phyloP scores from a whole-genome alignment of 768 basidiomycete species.

The Fomitopsis serialis region DNA sequence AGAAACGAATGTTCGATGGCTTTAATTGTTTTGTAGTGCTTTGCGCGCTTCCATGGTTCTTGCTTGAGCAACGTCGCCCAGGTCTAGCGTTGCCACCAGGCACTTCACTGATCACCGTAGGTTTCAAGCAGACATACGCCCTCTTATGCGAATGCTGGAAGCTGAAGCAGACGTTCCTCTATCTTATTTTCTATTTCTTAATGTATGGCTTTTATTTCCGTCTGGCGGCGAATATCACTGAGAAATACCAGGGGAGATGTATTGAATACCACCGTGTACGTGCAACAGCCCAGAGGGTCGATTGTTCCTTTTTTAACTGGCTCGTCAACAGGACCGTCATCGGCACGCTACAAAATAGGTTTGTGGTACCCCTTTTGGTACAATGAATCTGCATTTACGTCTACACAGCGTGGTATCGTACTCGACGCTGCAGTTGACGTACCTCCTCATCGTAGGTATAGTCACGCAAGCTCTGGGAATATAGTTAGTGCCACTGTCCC shows the following conservation, averaged over 20 bases:
- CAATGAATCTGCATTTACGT: not conserved
- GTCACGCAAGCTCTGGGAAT: slow-evolving; percentile 61
- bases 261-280: slow-evolving; percentile 69
- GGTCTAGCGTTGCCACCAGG: slow-evolving; percentile 56
- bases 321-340: slow-evolving; percentile 52
- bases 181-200: slow-evolving; percentile 71
- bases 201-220: slow-evolving; percentile 40
- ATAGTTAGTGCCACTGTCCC: slow-evolving; percentile 40
- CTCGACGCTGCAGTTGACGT: slow-evolving; percentile 65
- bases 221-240: not conserved
- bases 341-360: slow-evolving; percentile 69
- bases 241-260: slow-evolving; percentile 56
- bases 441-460: slow-evolving; percentile 63
- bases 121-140: slow-evolving; percentile 60
- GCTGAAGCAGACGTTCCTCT: slow-evolving; percentile 69
- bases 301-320: not conserved
- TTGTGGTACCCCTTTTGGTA: not conserved
- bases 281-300: not conserved
- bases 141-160: slow-evolving; percentile 60
- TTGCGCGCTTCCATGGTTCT: slow-evolving; percentile 71
- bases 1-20: not conserved
- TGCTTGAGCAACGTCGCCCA: slow-evolving; percentile 61
- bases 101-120: slow-evolving; percentile 53
- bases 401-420: slow-evolving; percentile 55
- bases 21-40: slow-evolving; percentile 33